Evolutionary conservation across 2,329 filamentous ascomycete species (phyloP).

Genomic region (Fusarium cyanostomum): DNA sequence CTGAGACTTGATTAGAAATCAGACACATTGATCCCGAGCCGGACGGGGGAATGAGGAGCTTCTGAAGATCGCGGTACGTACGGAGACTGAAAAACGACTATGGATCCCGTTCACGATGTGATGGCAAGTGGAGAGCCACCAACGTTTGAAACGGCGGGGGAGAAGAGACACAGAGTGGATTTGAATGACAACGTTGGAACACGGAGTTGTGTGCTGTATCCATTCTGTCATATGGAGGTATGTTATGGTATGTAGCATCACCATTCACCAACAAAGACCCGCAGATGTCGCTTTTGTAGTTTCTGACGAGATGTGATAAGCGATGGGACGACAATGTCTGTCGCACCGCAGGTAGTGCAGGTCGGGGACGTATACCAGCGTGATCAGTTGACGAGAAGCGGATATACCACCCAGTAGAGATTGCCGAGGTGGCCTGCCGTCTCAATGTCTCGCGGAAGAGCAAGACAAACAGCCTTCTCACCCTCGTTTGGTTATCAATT

Average conservation of each 20-base stretch:
- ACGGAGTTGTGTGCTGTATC: constrained; percentile 14
- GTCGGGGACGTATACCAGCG: neutral
- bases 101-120: constrained; percentile 18
- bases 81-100: neutral
- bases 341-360: neutral
- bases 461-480: too few species aligned
- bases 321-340: neutral
- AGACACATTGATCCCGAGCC: neutral
- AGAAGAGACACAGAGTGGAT: constrained; percentile 11
- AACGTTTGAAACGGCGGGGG: constrained; percentile 37
- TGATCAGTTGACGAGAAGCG: neutral
- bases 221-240: constrained; percentile 9
- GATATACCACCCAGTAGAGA: constrained; percentile 2
- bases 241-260: constrained; percentile 32
- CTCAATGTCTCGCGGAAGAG: too few species aligned
- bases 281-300: neutral
- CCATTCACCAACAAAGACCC: constrained; percentile 19
- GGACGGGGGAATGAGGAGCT: too few species aligned
- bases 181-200: constrained; percentile 13
- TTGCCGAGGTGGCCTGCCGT: constrained; percentile 3
- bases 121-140: constrained; percentile 17
- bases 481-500: too few species aligned
- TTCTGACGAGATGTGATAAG: constrained; percentile 12
- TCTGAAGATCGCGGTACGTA: too few species aligned
- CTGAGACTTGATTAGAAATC: constrained; percentile 5